Percentiles rank a stretch among this genome's conserved stretches.
These are phyloP conservation scores for Microdochium trichocladiopsis DNA, from an alignment of 2,329 filamentous ascomycete genomes.

Conservation along the genomic window DNA sequence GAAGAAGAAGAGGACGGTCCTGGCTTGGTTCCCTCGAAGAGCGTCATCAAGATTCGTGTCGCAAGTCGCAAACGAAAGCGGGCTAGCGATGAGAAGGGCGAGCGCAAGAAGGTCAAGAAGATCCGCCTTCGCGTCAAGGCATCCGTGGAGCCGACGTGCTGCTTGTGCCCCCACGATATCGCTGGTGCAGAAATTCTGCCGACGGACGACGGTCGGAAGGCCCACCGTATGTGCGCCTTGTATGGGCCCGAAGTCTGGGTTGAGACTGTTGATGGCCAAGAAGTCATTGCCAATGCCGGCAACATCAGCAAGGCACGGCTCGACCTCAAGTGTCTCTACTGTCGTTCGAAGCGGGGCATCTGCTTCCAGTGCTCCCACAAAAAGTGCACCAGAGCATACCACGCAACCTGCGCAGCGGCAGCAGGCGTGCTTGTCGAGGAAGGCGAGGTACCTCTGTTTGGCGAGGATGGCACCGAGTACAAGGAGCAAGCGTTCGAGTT, in stretches of 20 bases:
- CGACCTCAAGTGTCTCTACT: conserved; percentile 91
- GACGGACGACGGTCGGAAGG: conserved; percentile 81
- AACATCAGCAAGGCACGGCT: conserved; percentile 79
- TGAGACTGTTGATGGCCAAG: conserved; percentile 60
- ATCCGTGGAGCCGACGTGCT: conserved; percentile 72
- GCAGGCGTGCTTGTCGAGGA: conserved; percentile 90
- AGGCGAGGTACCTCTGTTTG: conserved; percentile 77
- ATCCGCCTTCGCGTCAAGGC: conserved; percentile 67
- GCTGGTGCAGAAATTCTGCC: conserved; percentile 73
- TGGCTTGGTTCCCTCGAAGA: conserved; percentile 70
- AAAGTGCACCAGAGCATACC: conserved; percentile 89
- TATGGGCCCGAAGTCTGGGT: conserved; percentile 93
- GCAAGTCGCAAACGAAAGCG: conserved; percentile 63
- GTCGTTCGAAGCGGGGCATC: conserved; percentile 87
- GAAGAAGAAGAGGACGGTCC: conserved; percentile 62
- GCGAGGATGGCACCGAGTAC: conserved; percentile 86
- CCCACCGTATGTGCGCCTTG: conserved; percentile 80
- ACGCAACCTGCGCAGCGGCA: conserved; percentile 87
- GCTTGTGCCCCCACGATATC: conserved; percentile 87
- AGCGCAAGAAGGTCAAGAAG: conserved; percentile 63
- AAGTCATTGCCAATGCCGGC: conserved; percentile 71
- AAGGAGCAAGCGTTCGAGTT: conserved; percentile 89
- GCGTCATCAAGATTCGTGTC: conserved; percentile 48
- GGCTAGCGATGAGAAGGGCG: conserved; percentile 27
- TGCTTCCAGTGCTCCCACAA: conserved; percentile 96